These are phyloP conservation scores for Sporothrix pallida DNA, from an alignment of 2,329 filamentous ascomycete species.

Conservation along the genomic window DNA sequence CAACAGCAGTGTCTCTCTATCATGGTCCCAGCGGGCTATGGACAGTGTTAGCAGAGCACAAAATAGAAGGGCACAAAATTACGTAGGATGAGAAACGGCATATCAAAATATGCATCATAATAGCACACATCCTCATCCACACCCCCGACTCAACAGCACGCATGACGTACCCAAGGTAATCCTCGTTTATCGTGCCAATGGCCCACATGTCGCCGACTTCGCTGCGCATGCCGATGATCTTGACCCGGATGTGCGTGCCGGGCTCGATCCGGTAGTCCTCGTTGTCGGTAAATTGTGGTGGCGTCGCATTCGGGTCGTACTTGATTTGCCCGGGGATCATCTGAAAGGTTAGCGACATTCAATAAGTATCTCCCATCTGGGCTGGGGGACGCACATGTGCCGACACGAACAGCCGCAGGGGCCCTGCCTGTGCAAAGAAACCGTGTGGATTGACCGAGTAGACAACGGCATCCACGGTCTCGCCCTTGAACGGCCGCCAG, in stretches of 20 bases:
- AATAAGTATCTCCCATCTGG: no score
- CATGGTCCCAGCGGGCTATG: constrained; percentile 23
- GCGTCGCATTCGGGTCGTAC: constrained; percentile 93
- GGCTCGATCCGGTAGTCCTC: constrained; percentile 93
- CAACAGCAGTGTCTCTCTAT: neutral
- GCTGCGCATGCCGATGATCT: constrained; percentile 90
- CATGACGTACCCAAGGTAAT: constrained; percentile 67
- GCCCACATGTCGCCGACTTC: constrained; percentile 96
- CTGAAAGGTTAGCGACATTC: constrained; percentile 57
- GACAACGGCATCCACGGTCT: constrained; percentile 96
- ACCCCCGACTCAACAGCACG: neutral
- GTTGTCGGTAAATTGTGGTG: constrained; percentile 96
- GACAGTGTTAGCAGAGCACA: neutral
- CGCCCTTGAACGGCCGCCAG: constrained; percentile 96
- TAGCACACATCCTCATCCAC: neutral
- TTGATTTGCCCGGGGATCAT: constrained; percentile 91
- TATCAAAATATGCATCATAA: no score
- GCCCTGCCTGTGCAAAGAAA: constrained; percentile 86
- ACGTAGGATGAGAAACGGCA: neutral
- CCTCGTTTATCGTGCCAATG: constrained; percentile 94
- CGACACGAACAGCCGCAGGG: constrained; percentile 78
- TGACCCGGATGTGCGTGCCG: constrained; percentile 89
- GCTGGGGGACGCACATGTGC: no score
- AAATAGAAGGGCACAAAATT: constrained; percentile 6
- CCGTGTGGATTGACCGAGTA: constrained; percentile 89